A percentile compares a stretch with the other conserved stretches of the same genome.
Evolutionary conservation across 257 asterid species (phyloP).

Genomic region (Solanum neorickii): DNA sequence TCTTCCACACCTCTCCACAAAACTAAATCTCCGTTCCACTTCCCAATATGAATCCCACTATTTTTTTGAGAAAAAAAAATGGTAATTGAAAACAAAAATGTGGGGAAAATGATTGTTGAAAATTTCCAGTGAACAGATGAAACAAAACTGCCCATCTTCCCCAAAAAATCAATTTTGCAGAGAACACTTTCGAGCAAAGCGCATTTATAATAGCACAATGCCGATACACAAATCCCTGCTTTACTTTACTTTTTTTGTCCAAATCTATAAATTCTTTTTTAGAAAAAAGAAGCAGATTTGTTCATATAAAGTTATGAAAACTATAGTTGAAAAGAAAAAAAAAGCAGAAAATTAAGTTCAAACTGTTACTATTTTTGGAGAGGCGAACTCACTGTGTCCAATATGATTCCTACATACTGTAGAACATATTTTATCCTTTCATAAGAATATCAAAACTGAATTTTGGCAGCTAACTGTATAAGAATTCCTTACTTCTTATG

Average conservation of each 20-base stretch:
- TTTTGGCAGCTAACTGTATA: not conserved
- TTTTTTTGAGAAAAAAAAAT: not conserved
- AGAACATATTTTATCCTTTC: not conserved
- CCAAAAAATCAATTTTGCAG: slow-evolving; percentile 20
- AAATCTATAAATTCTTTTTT: not conserved
- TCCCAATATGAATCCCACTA: not conserved
- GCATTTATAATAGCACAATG: slow-evolving; percentile 28
- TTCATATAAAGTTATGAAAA: not conserved
- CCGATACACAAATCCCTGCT: slow-evolving; percentile 50
- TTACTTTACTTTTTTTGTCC: not conserved
- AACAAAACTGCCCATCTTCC: slow-evolving; percentile 56
- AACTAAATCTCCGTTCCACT: not conserved
- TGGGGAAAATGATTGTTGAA: slow-evolving; percentile 52
- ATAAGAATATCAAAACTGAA: not conserved
- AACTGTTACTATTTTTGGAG: not conserved
- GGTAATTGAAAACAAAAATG: not conserved
- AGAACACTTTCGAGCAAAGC: slow-evolving; percentile 38
- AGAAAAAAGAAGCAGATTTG: not conserved
- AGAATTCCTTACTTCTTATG: not conserved
- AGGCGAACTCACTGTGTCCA: not conserved
- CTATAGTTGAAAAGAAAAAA: not conserved
- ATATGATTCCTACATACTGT: not conserved
- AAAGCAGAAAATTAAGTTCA: not conserved
- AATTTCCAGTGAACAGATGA: slow-evolving; percentile 22
- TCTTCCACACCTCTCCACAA: not conserved